These are phyloP conservation scores for Westerdykella sp. DNA, from an alignment of 2,329 filamentous ascomycete species.

Conservation along the genomic window DNA sequence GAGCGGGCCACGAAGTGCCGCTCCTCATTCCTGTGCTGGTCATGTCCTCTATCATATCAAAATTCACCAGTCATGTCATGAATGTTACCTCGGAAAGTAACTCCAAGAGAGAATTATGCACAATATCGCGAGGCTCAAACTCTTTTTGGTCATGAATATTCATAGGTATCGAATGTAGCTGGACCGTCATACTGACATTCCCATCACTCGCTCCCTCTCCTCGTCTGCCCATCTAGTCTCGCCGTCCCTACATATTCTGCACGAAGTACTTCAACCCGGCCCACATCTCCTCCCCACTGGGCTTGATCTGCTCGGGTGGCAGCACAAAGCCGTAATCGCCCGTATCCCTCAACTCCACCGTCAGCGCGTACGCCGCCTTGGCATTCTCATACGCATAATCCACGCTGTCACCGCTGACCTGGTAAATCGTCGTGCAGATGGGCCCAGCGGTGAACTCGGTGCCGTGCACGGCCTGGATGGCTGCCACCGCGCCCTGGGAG, in stretches of 20 bases:
- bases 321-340: slow-evolving; percentile 46
- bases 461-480: slow-evolving; percentile 52
- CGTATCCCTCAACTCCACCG: slow-evolving; percentile 47
- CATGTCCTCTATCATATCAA: too few species aligned
- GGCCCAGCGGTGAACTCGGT: slow-evolving; percentile 40
- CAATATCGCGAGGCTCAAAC: too few species aligned
- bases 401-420: slow-evolving; percentile 44
- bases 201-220: too few species aligned
- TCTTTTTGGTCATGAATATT: too few species aligned
- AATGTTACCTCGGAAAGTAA: too few species aligned
- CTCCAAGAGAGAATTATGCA: too few species aligned
- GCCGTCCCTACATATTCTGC: background rate
- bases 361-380: slow-evolving; percentile 42
- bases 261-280: slow-evolving; percentile 28
- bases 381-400: slow-evolving; percentile 43
- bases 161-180: too few species aligned
- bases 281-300: slow-evolving; percentile 44
- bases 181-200: too few species aligned
- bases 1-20: too few species aligned
- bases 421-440: slow-evolving; percentile 57
- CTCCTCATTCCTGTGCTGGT: too few species aligned
- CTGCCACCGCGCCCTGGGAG: slow-evolving; percentile 45
- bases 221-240: background rate
- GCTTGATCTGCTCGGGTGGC: slow-evolving; percentile 45
- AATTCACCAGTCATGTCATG: too few species aligned